Evolutionary conservation across 345 rosid species (phyloP).

Genomic region (Reutealis trisperma): DNA sequence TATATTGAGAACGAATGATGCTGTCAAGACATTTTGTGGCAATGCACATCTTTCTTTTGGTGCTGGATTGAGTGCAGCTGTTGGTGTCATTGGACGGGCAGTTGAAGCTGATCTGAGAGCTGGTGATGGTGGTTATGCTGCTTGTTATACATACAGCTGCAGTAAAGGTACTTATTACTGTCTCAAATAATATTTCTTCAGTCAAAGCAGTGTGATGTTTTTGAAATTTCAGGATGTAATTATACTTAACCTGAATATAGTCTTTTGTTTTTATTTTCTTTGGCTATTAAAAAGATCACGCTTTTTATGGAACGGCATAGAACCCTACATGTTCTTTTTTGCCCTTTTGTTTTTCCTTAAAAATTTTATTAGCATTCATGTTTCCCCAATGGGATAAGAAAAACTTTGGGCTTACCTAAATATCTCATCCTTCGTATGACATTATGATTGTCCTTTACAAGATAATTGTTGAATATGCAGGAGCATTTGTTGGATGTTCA

Average conservation of each 20-base stretch:
- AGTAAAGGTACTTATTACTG: slow-evolving; percentile 69
- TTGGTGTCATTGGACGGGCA: slow-evolving; percentile 74
- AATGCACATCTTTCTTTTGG: slow-evolving; percentile 83
- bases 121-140: slow-evolving; percentile 92
- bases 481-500: slow-evolving; percentile 93
- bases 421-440: no score
- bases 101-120: slow-evolving; percentile 88
- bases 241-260: neutral
- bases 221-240: neutral
- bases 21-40: slow-evolving; percentile 82
- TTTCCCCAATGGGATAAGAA: neutral
- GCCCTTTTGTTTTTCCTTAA: neutral
- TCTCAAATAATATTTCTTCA: neutral
- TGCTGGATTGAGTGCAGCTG: slow-evolving; percentile 95
- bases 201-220: neutral
- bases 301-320: neutral
- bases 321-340: neutral
- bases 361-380: neutral
- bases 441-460: neutral
- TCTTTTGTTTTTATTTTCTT: neutral
- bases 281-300: neutral
- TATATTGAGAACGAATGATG: slow-evolving; percentile 76
- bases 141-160: slow-evolving; percentile 97
- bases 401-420: neutral
- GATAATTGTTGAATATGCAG: slow-evolving; percentile 36